phyloP scores from a whole-genome alignment of 768 basidiomycete genomes.

The Cystobasidium tubakii region DNA sequence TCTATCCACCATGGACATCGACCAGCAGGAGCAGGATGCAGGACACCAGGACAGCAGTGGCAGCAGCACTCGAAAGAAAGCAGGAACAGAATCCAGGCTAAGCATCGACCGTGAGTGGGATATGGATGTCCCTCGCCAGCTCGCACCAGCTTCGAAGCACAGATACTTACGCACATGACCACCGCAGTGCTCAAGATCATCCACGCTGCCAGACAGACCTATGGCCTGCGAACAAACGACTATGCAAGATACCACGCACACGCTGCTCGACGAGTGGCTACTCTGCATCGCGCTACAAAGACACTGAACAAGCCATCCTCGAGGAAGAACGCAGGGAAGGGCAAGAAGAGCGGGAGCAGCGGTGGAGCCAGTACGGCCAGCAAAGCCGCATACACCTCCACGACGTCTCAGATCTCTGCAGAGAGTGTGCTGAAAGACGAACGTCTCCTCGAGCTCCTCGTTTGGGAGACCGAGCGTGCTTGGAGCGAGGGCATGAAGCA shows the following conservation, averaged over 20 bases:
- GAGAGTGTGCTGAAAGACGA: conserved; percentile 38
- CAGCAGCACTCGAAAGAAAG: not conserved
- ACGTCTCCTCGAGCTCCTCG: conserved; percentile 61
- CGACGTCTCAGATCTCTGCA: conserved; percentile 1
- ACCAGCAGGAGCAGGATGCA: not conserved
- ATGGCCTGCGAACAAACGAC: conserved; percentile 86
- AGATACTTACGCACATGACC: too few relatives aligned
- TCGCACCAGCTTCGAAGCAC: too few relatives aligned
- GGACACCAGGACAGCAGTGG: not conserved
- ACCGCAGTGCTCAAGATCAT: conserved; percentile 42
- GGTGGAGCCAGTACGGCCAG: not conserved
- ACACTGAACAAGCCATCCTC: conserved; percentile 72
- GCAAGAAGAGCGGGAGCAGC: conserved; percentile 62
- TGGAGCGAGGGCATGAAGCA: conserved; percentile 60
- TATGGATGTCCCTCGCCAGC: too few relatives aligned
- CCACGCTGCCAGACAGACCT: conserved; percentile 77
- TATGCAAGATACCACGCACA: conserved; percentile 64
- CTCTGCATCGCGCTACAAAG: conserved; percentile 54
- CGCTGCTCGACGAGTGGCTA: not conserved
- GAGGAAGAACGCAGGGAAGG: conserved; percentile 71
- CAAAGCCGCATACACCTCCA: conserved; percentile 31
- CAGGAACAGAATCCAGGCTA: not conserved
- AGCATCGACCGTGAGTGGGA: conserved; percentile 1
- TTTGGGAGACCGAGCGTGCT: conserved; percentile 86
- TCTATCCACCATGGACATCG: conserved; percentile 8